Percentiles rank a stretch among this genome's conserved stretches.
Conservation (phyloP, 225 moss, liverwort and hornwort genomes). For the Sphagnum contortum region DNA sequence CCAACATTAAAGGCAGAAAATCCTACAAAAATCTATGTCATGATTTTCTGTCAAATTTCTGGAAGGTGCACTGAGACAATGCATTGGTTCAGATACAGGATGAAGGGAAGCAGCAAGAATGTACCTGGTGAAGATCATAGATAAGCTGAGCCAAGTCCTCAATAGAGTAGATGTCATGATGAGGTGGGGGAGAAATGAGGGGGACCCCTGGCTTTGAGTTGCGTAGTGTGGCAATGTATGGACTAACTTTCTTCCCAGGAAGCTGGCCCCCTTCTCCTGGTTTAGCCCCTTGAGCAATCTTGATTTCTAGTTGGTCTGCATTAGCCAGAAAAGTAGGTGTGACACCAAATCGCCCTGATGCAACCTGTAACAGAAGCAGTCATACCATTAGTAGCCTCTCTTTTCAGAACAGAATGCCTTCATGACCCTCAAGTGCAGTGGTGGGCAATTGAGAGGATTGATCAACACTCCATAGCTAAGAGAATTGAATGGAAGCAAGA, state of each 20-base stretch:
- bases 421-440: no score
- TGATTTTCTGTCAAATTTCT: no score
- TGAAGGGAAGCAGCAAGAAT: no score
- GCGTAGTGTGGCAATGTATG: constrained; percentile 73
- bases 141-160: constrained; percentile 97
- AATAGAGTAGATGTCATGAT: constrained; percentile 97
- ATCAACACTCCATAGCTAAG: no score
- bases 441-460: no score
- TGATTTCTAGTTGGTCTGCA: constrained; percentile 80
- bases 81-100: no score
- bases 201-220: constrained; percentile 92
- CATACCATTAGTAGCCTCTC: background rate
- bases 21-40: no score
- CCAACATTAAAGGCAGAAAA: no score
- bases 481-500: no score
- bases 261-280: constrained; percentile 97
- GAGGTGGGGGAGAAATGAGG: constrained; percentile 93
- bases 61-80: no score
- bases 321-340: constrained; percentile 89
- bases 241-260: constrained; percentile 96
- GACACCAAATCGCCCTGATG: constrained; percentile 92
- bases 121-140: constrained; percentile 90
- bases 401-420: background rate
- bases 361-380: constrained; percentile 31
- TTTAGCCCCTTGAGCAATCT: constrained; percentile 95